These are phyloP conservation scores for Botrytis elliptica DNA, from an alignment of 2,329 filamentous ascomycete genomes.

Conservation along the genomic window DNA sequence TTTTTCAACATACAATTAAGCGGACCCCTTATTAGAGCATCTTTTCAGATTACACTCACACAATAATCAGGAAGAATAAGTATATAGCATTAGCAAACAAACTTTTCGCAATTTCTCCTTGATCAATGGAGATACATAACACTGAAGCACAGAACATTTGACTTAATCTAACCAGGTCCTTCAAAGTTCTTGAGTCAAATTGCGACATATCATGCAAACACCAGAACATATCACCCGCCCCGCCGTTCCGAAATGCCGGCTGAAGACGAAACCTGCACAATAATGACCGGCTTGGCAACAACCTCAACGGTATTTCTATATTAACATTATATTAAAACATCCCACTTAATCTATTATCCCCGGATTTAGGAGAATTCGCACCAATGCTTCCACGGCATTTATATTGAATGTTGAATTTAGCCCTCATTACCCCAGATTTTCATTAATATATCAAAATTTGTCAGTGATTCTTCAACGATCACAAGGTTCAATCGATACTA, in stretches of 20 bases:
- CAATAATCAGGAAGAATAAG: neutral
- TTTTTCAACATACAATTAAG: neutral
- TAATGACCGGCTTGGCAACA: conserved; percentile 8
- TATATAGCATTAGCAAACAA: neutral
- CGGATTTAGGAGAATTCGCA: neutral
- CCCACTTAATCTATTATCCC: neutral
- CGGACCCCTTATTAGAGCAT: neutral
- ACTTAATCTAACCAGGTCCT: neutral
- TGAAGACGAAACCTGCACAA: neutral
- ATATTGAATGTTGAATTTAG: neutral
- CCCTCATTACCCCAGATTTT: conserved; percentile 5
- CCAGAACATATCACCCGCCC: neutral
- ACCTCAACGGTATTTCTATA: neutral
- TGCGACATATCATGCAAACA: neutral
- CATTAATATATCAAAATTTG: neutral
- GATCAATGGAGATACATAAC: neutral
- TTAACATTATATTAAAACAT: neutral
- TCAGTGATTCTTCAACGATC: neutral
- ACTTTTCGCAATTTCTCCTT: neutral
- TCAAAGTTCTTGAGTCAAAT: neutral
- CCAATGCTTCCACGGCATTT: neutral
- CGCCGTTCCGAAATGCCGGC: conserved; percentile 12
- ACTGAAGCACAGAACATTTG: rapidly evolving
- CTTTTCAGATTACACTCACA: neutral
- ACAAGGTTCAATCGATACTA: neutral